Conservation (phyloP, 495 filamentous ascomycete genomes). For the Annulohypoxylon bovei region DNA sequence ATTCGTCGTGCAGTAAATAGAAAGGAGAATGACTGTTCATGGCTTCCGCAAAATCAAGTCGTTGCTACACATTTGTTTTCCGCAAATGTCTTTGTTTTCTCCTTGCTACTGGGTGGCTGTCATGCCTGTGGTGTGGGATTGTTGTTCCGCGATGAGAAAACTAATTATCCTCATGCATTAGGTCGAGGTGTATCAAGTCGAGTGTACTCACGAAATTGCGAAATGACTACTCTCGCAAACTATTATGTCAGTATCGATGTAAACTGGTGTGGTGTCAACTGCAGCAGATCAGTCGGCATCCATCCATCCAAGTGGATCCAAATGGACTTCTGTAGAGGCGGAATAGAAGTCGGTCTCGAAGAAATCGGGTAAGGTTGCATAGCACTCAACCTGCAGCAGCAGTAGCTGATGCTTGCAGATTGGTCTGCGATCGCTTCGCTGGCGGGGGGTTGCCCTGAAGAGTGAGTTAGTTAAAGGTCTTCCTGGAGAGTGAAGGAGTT, state of each 20-base stretch:
- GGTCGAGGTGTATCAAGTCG: constrained; percentile 7
- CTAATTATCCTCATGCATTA: background rate
- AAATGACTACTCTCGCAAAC: constrained; percentile 10
- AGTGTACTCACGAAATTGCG: constrained; percentile 25
- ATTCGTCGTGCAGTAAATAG: background rate
- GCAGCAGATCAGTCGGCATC: constrained; percentile 37
- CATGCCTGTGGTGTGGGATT: constrained; percentile 10
- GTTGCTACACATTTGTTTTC: constrained; percentile 8
- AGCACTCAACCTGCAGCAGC: constrained; percentile 49
- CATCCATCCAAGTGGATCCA: constrained; percentile 20
- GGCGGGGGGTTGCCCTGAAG: constrained; percentile 46
- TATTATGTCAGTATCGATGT: constrained; percentile 33
- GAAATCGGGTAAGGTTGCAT: background rate
- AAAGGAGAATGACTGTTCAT: background rate
- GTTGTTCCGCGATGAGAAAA: background rate
- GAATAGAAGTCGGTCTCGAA: background rate
- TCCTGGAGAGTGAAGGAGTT: constrained; percentile 36
- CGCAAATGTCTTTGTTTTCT: background rate
- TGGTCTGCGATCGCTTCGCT: constrained; percentile 48
- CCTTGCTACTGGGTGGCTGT: constrained; percentile 11
- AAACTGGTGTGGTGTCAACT: constrained; percentile 24
- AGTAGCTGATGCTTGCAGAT: constrained; percentile 48
- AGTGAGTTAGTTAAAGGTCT: constrained; percentile 39
- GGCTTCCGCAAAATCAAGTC: background rate
- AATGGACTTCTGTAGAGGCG: background rate